Base-by-base conservation (phyloP, 768 basidiomycete species). In the Trametes sanguinea region DNA sequence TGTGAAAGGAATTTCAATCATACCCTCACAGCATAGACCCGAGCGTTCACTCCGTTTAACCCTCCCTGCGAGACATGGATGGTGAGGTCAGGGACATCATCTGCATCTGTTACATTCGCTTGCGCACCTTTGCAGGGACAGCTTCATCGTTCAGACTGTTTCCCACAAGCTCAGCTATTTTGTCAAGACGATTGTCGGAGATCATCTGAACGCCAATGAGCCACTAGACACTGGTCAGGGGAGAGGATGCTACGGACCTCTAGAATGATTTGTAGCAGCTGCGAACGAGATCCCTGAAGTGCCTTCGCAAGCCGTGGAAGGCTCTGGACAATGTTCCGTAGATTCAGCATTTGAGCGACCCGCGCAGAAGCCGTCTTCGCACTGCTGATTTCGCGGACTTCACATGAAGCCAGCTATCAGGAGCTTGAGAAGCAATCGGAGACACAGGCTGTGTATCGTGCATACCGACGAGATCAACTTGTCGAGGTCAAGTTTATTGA, bases 21-120 rank as follows among this genome's bases (percentile, higher is more conserved):
- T 53, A 85, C 88, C 72, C 86, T 92, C 60, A 98, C 90, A 2
- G 95, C 95, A 74, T 94, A 99, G 27, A 98, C 88, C 54, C 88
- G 84, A 6, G 89, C 84, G 69, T 92, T 94, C 22, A 91, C 81
- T 1, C 87, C 87, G 5, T 80, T 83, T 27, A 94, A 80, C 8
- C 90, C 89, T 40, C 86, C 85, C 90, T 91, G 60, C 3, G 5
- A 11, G 7, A 43, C n/a, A 14, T 16, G 17, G 33, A 39, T 51
- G 22, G 14, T 58, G n/a, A n/a, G n/a, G 5, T 29, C 11, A 37
- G 6, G 35, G 35, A 11, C 33, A 17, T 5, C 22, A 30, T 42
- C 30, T 44, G 32, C 11, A 54, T 37, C 35, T 22, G 22, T 8
- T 11, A 47, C 11, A 3, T 4, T 13, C 3, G 22, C 22, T 50